Base-by-base conservation (phyloP, 441 rosid species). In the Gossypium trilobum region DNA sequence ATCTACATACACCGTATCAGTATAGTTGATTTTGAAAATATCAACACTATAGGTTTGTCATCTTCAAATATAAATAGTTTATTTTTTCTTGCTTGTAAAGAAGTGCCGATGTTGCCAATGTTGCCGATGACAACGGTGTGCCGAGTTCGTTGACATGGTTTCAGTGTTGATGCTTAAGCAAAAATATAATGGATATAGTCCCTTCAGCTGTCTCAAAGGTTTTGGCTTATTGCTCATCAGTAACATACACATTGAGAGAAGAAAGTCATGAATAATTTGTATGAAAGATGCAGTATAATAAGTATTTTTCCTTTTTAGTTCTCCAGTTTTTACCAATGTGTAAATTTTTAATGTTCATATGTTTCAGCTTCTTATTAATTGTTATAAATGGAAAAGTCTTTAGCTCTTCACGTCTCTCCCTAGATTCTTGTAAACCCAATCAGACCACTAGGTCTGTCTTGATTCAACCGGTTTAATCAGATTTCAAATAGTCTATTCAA, bases 41-140 rank as follows among this genome's bases (percentile, higher is more conserved):
- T 77, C 73, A 59, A 82, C 75, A 68, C 52, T 69, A 71, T 75
- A 70, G 77, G 76, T 79, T 77, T 75, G 79, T 75, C 74, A 78
- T 74, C 73, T 71, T 70, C 74, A 70, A 74, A 72, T n/a, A 36
- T 33, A 33, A 33, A 33, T 5, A 33, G 8, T 33, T 33, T 33
- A 33, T 33, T 1, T 33, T 33, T 33, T 33, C 39, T 33, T 33
- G 8, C 81, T 72, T 84, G 88, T 86, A 82, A 83, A 89, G 81
- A 52, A 76, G 81, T 72, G 61, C 62, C 42, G 82, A 77, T 82
- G 90, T 81, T 72, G 61, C 62, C 42, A 82, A 77, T 82, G 90
- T 81, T 74, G 75, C 83, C 25, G 23, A 46, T 75, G 71, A 75
- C 78, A 56, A 46, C 72, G 73, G 77, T 76, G 48, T 61, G 55